Evolutionary conservation across 768 basidiomycete species (phyloP).

Genomic region (Suillus ampliporus): DNA sequence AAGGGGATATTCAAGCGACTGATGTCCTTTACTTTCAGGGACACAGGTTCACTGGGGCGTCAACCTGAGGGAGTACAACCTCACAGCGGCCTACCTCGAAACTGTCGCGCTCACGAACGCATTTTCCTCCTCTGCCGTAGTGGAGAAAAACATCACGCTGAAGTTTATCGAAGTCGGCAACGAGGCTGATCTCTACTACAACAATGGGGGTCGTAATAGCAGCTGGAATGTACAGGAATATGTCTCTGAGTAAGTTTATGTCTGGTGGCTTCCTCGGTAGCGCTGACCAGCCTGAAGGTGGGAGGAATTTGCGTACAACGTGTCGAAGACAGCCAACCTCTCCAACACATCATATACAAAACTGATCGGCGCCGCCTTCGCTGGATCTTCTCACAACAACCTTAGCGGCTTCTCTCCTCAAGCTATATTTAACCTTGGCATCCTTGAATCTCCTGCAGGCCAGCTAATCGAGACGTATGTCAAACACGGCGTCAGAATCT

Average conservation of each 20-base stretch:
- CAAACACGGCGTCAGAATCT: slow-evolving; percentile 41
- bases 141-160: slow-evolving; percentile 48
- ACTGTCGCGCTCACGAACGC: slow-evolving; percentile 53
- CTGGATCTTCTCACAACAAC: slow-evolving; percentile 50
- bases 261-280: not conserved
- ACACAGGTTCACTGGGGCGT: slow-evolving; percentile 72
- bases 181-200: slow-evolving; percentile 60
- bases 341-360: slow-evolving; percentile 44
- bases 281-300: slow-evolving; percentile 45
- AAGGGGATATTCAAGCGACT: not conserved
- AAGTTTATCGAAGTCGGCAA: slow-evolving; percentile 70
- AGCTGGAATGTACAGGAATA: slow-evolving; percentile 51
- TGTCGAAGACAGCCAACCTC: slow-evolving; percentile 49
- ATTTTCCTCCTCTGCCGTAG: slow-evolving; percentile 49
- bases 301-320: slow-evolving; percentile 55
- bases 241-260: slow-evolving; percentile 49
- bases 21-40: slow-evolving; percentile 38
- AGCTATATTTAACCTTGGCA: slow-evolving; percentile 56
- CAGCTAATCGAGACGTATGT: slow-evolving; percentile 60
- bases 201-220: slow-evolving; percentile 48
- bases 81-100: slow-evolving; percentile 54
- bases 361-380: slow-evolving; percentile 57
- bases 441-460: slow-evolving; percentile 55
- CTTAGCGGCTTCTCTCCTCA: slow-evolving; percentile 62
- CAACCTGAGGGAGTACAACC: slow-evolving; percentile 59